These are phyloP conservation scores for Oemleria cerasiformis DNA, from an alignment of 306 rosid genomes.

Conservation along the genomic window DNA sequence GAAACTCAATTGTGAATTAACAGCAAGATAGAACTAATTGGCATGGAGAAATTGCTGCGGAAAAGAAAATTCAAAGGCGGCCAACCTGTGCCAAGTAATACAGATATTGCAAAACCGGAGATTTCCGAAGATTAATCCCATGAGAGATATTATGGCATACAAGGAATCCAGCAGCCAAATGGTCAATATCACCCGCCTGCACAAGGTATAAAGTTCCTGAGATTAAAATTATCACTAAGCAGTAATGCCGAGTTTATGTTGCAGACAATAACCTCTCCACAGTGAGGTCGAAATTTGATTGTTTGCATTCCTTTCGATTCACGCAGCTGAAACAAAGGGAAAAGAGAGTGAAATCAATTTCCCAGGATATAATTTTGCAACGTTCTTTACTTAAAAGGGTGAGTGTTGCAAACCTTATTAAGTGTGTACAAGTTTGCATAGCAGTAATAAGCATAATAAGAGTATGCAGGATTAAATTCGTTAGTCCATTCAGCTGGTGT, in stretches of 20 bases:
- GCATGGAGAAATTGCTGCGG: neutral
- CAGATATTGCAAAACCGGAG: slow-evolving; percentile 80
- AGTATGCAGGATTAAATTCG: slow-evolving; percentile 80
- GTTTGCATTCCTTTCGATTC: slow-evolving; percentile 58
- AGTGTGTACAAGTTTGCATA: slow-evolving; percentile 73
- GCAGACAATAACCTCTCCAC: slow-evolving; percentile 72
- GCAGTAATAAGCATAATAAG: slow-evolving; percentile 76
- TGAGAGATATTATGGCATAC: slow-evolving; percentile 81
- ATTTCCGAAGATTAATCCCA: slow-evolving; percentile 73
- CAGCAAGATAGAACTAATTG: neutral
- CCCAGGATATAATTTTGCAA: neutral
- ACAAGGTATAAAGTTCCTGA: slow-evolving; percentile 12
- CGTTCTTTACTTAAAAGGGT: too few relatives aligned
- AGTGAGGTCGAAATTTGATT: slow-evolving; percentile 77
- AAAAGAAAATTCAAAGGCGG: neutral
- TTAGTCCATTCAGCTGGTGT: slow-evolving; percentile 81
- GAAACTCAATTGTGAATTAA: neutral
- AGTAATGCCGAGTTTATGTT: slow-evolving; percentile 9
- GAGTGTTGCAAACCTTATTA: slow-evolving; percentile 55
- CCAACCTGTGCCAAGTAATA: slow-evolving; percentile 86
- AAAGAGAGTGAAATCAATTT: neutral
- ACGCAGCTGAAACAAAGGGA: slow-evolving; percentile 61
- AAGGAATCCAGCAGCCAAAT: slow-evolving; percentile 80
- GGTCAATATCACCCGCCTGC: slow-evolving; percentile 90
- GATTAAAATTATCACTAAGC: slow-evolving; percentile 18